Conservation (phyloP, 306 rosid species). For the Fagus crenata region DNA sequence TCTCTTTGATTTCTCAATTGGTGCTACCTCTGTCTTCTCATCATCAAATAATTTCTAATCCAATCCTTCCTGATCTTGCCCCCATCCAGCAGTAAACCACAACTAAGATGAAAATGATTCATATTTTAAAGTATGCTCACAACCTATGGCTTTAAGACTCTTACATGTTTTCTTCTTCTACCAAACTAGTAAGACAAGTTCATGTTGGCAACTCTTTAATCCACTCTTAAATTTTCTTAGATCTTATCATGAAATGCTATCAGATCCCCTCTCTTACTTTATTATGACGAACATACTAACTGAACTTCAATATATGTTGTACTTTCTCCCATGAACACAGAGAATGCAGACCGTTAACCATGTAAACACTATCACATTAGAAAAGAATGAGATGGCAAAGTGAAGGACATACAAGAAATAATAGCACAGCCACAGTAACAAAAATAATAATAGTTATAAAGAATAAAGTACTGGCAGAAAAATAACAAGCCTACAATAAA, state of each 20-base stretch:
- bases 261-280: neutral
- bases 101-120: too few relatives aligned
- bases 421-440: neutral
- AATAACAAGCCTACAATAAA: neutral
- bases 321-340: neutral
- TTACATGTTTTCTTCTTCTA: neutral
- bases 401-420: neutral
- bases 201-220: neutral
- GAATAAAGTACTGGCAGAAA: neutral
- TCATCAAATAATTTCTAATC: neutral
- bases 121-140: neutral
- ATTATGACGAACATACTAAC: neutral
- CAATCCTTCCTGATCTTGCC: neutral
- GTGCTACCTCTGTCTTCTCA: neutral
- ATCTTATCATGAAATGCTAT: neutral
- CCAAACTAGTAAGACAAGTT: slow-evolving; percentile 1
- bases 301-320: neutral
- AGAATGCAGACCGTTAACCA: neutral
- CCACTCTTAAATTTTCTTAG: neutral
- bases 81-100: neutral
- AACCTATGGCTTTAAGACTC: slow-evolving; percentile 13
- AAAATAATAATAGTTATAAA: neutral
- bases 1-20: neutral
- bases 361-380: neutral
- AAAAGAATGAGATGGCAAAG: slow-evolving; percentile 1